Base-by-base conservation (phyloP, 2,329 filamentous ascomycete species). In the Exophiala phaeomuriformis region DNA sequence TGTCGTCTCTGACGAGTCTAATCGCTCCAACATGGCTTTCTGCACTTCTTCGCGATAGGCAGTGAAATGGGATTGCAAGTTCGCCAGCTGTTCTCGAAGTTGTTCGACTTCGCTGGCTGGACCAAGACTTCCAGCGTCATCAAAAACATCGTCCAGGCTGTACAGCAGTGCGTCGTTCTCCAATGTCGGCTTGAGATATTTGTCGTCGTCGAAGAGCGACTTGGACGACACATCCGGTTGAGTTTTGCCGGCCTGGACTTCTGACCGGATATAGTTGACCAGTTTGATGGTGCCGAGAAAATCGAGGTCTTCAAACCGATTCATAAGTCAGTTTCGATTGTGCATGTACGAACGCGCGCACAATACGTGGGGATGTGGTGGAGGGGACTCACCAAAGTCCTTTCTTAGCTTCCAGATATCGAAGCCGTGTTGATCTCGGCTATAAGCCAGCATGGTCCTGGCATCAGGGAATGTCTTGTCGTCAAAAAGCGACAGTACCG, bases 101-200 rank as follows among this genome's bases (percentile, higher is more conserved):
- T 80, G 73, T 56, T 82, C 79, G 57, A 78, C 75, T 52, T 75
- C 71, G 65, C 39, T 78, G 60, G 19, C 70, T 70, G 19, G 75
- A 68, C 19, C 66, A 62, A n/a, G 58, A 55, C 53, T 62, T 37
- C 59, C 63, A 3, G 61, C 28, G 3, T 71, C 69, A 30, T 75
- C 69, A 36, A 75, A 71, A 6, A 95, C 75, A 58, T 96, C 93
- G 59, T 95, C 91, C 19, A 98, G 76, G 52, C 81, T 87, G 66
- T 94, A 90, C 32, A 98, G 81, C 49, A 97, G 75, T 3, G 90
- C 87, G 67, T 98, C 93, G 61, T 96, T 89, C 54, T 93, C 85
- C 5, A 98, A 72, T 3, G 90, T 84, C 0, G 93, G 93, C 66
- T 86, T 86, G 54, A 98, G 76, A 65, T 84, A 94, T 60, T 79